These are phyloP conservation scores for Globisporangium okanoganense DNA, from an alignment of 352 stramenopile genomes.

Conservation along the genomic window DNA sequence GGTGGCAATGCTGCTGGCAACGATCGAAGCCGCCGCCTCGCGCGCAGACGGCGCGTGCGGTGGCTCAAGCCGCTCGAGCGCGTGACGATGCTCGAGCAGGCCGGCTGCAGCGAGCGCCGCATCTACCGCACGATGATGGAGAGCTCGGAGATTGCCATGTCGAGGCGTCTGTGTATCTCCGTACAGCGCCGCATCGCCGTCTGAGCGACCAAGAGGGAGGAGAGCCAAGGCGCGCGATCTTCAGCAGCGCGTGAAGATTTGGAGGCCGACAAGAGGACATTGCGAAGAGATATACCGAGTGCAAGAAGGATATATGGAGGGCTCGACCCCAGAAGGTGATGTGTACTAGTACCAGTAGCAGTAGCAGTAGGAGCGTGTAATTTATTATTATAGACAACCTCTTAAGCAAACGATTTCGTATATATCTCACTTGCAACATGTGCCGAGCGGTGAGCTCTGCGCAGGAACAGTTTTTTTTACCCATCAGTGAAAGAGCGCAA, in stretches of 20 bases:
- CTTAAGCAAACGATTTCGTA: not conserved
- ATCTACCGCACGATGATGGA: constrained; percentile 63
- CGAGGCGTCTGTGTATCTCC: constrained; percentile 22
- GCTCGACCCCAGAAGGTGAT: too few species aligned
- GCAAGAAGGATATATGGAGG: not conserved
- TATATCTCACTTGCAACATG: not conserved
- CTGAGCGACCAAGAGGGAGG: constrained; percentile 2
- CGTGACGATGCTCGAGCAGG: constrained; percentile 24
- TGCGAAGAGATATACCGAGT: too few species aligned
- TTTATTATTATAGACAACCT: not conserved
- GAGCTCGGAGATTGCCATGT: constrained; percentile 49
- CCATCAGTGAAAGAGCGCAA: too few species aligned
- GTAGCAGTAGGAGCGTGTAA: not conserved
- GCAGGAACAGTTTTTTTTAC: too few species aligned
- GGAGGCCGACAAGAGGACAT: too few species aligned
- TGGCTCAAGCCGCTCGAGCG: constrained; percentile 33
- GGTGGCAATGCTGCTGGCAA: not conserved
- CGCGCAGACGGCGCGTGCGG: constrained; percentile 18
- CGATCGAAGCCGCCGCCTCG: constrained; percentile 5
- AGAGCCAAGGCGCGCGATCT: not conserved
- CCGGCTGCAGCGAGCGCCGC: constrained; percentile 35
- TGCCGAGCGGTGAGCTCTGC: too few species aligned
- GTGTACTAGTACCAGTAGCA: constrained; percentile 4
- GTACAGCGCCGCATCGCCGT: constrained; percentile 8
- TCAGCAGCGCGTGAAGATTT: not conserved